These are phyloP conservation scores for Aspergillus quadrilineatus DNA, from an alignment of 2,329 filamentous ascomycete genomes.

Conservation along the genomic window DNA sequence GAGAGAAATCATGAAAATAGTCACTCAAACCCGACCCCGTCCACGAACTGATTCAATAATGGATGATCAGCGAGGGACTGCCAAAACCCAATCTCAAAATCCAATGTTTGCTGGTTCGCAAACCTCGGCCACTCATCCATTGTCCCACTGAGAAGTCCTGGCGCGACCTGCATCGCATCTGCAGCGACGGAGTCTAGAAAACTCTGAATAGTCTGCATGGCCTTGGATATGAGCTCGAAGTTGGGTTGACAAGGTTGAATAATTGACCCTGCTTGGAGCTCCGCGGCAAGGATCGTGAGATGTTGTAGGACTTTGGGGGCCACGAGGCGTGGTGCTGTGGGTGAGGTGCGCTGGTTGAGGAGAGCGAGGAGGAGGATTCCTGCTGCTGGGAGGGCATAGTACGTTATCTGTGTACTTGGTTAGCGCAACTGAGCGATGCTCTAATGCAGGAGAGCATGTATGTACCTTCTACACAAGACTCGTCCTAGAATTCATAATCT, in stretches of 20 bases:
- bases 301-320: not conserved
- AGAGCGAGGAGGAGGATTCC: constrained; percentile 31
- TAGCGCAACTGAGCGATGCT: not conserved
- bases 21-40: too few species aligned
- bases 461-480: constrained; percentile 30
- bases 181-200: constrained; percentile 28
- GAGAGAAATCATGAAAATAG: too few species aligned
- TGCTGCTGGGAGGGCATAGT: constrained; percentile 32
- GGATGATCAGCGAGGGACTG: constrained; percentile 29
- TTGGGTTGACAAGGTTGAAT: constrained; percentile 26
- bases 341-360: constrained; percentile 22
- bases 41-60: not conserved
- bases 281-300: constrained; percentile 26
- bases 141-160: constrained; percentile 9
- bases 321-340: not conserved
- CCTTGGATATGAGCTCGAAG: constrained; percentile 26
- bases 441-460: not conserved
- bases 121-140: constrained; percentile 1
- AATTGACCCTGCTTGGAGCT: constrained; percentile 28
- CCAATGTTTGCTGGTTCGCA: constrained; percentile 26
- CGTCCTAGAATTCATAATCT: constrained; percentile 28
- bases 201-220: constrained; percentile 26
- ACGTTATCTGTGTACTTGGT: constrained; percentile 20
- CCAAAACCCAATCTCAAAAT: constrained; percentile 31
- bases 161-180: not conserved